These are phyloP conservation scores for Fagopyrum esculentum DNA, from an alignment of 148 eudicot species.

Conservation along the genomic window DNA sequence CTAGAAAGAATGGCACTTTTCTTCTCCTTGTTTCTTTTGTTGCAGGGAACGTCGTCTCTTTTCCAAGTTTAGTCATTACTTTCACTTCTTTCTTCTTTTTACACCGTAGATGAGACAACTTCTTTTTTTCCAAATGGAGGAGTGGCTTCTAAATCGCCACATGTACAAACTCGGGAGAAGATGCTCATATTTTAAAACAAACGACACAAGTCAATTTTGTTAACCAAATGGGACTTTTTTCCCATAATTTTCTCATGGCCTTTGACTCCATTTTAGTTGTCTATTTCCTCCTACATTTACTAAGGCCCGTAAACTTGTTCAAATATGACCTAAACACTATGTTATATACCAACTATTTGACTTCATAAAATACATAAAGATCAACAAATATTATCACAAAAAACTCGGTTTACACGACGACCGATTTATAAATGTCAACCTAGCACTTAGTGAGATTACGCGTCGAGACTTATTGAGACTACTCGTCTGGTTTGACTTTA, in stretches of 20 bases:
- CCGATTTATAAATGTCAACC: no score
- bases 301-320: background rate
- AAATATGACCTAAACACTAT: background rate
- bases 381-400: no score
- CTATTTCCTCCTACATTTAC: constrained; percentile 2
- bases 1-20: background rate
- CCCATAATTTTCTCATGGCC: constrained; percentile 1
- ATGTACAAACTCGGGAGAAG: background rate
- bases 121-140: constrained; percentile 1
- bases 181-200: background rate
- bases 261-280: background rate
- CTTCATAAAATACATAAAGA: no score
- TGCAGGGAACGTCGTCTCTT: background rate
- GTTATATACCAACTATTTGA: no score
- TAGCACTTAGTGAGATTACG: no score
- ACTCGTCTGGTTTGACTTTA: no score
- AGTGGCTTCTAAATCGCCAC: constrained; percentile 13
- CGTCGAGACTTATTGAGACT: no score
- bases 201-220: background rate
- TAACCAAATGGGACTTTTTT: background rate
- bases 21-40: background rate
- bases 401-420: no score
- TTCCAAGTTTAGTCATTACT: background rate
- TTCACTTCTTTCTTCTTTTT: background rate
- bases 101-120: background rate